Conservation (phyloP, 2,329 filamentous ascomycete species). For the Hypoxylon sp. region DNA sequence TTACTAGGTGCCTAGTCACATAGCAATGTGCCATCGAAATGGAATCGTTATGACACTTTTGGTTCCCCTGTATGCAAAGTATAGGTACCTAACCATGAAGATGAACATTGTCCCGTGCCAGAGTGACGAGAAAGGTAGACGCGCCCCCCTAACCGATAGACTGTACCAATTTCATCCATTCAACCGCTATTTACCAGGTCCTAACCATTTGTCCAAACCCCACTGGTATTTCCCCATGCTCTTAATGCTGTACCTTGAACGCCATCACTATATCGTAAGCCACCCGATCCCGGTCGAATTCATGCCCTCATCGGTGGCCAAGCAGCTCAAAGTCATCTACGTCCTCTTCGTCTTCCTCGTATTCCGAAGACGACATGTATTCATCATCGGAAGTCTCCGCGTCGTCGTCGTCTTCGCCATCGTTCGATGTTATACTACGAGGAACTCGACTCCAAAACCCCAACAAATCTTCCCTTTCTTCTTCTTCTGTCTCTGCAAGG, state of each 20-base stretch:
- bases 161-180: slow-evolving; percentile 38
- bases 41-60: slow-evolving; percentile 11
- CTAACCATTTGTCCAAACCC: slow-evolving; percentile 27
- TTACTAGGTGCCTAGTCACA: neutral
- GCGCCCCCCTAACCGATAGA: slow-evolving; percentile 26
- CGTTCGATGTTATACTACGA: slow-evolving; percentile 52
- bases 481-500: slow-evolving; percentile 51
- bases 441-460: slow-evolving; percentile 68
- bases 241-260: slow-evolving; percentile 46
- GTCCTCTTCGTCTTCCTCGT: slow-evolving; percentile 62
- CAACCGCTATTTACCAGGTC: slow-evolving; percentile 8
- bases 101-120: slow-evolving; percentile 25
- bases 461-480: slow-evolving; percentile 67
- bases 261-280: slow-evolving; percentile 44
- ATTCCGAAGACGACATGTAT: slow-evolving; percentile 51
- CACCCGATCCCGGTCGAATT: slow-evolving; percentile 34
- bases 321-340: slow-evolving; percentile 58
- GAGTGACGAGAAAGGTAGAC: slow-evolving; percentile 13
- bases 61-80: slow-evolving; percentile 24
- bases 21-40: neutral
- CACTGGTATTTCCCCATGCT: slow-evolving; percentile 45
- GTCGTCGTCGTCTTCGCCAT: slow-evolving; percentile 52
- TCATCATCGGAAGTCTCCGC: slow-evolving; percentile 49
- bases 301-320: slow-evolving; percentile 50
- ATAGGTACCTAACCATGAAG: slow-evolving; percentile 18